Base-by-base conservation (phyloP, 306 rosid genomes). In the Prinsepia uniflora region DNA sequence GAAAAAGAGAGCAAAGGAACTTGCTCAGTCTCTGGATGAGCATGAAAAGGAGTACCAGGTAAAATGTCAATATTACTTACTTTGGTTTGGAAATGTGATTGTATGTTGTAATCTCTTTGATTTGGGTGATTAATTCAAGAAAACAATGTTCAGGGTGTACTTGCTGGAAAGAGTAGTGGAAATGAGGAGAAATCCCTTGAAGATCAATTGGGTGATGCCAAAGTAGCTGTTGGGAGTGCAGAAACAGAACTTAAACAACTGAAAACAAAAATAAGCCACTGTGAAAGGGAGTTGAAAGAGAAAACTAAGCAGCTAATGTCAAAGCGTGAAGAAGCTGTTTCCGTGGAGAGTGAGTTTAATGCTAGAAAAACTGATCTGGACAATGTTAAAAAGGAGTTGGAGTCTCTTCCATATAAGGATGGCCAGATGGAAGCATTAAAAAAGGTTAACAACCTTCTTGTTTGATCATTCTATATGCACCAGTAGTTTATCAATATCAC, bases 161-260 rank as follows among this genome's bases (percentile, higher is more conserved):
- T 90, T 68, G 97, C 92, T 48, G 98, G 98, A 20, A 94, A 94
- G 85, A 86, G 91, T 80, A 84, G 85, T 72, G 98, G 96, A 78
- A 79, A 87, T 70, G 98, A 94, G 81, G 96, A 94, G 81, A 91
- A 94, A 82, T 89, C 97, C 80, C 78, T 94, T 54, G 92, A 91
- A 86, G 97, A 89, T 78, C 98, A 94, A 75, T 78, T 90, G 75
- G 81, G 84, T 56, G 97, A 94, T 87, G 98, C 98, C 40, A 94
- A 91, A 80, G 71, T 85, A 73, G 92, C 95, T 81, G 97, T 87
- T 74, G 98, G 98, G 61, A 84, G 81, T 81, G 86, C 95, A 68
- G 97, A 89, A 81, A 94, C 97, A 48, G 97, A 91, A 75, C 67
- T 90, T 69, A 89, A 91, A 72, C 97, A 89, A 77, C 78, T 94